Evolutionary conservation across 1,284 basidiomycete species (phyloP).

Genomic region (Cryptococcus sp.): DNA sequence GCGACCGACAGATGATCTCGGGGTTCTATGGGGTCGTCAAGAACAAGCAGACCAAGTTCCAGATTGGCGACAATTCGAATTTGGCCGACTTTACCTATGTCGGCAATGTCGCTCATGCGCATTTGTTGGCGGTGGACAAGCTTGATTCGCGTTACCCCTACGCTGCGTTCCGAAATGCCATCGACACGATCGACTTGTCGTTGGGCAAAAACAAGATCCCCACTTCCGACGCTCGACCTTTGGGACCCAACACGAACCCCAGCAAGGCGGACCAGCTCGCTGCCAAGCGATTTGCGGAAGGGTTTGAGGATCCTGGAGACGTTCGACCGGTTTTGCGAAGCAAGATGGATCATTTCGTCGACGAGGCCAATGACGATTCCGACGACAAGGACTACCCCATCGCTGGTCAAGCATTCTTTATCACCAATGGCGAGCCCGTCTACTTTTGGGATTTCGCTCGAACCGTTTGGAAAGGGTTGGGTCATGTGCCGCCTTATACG

Average conservation of each 20-base stretch:
- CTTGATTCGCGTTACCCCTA: slow-evolving; percentile 43
- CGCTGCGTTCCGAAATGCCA: slow-evolving; percentile 54
- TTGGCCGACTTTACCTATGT: slow-evolving; percentile 98
- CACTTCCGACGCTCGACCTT: slow-evolving; percentile 67
- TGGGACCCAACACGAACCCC: slow-evolving; percentile 67
- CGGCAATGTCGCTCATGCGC: slow-evolving; percentile 90
- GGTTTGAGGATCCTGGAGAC: slow-evolving; percentile 44
- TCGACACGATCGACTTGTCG: slow-evolving; percentile 61
- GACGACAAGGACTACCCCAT: slow-evolving; percentile 52
- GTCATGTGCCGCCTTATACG: slow-evolving; percentile 55
- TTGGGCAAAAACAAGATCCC: slow-evolving; percentile 61
- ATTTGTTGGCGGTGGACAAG: slow-evolving; percentile 83
- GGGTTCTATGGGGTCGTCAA: slow-evolving; percentile 77
- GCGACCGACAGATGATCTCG: slow-evolving; percentile 80
- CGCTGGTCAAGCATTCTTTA: slow-evolving; percentile 92
- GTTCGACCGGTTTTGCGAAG: slow-evolving; percentile 59
- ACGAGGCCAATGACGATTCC: slow-evolving; percentile 39
- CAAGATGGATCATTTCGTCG: slow-evolving; percentile 53
- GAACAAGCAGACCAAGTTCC: slow-evolving; percentile 79
- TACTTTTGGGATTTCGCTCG: slow-evolving; percentile 96
- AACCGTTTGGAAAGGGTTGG: slow-evolving; percentile 72
- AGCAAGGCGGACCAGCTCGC: slow-evolving; percentile 55
- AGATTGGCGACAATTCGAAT: slow-evolving; percentile 90
- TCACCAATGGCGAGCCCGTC: slow-evolving; percentile 93
- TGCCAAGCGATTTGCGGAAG: slow-evolving; percentile 51